Evolutionary conservation across 139 green algal species (phyloP).

Genomic region (Micromonas commoda): DNA sequence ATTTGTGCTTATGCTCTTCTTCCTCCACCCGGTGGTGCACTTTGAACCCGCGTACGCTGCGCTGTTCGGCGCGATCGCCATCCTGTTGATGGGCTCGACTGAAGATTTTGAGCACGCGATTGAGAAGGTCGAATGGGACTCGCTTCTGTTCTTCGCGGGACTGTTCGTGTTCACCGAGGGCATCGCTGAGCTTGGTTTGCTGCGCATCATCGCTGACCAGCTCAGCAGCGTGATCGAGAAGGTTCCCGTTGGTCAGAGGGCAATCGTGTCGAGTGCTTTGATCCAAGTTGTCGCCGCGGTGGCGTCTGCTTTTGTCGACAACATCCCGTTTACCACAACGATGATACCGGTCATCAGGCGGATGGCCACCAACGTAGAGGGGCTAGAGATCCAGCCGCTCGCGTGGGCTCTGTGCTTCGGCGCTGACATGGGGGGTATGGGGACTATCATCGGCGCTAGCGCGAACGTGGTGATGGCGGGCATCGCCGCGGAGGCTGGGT

Average conservation of each 20-base stretch:
- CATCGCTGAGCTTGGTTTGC: conserved; percentile 34
- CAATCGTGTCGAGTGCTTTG: conserved; percentile 38
- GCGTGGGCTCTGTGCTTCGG: conserved; percentile 33
- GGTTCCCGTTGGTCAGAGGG: conserved; percentile 25
- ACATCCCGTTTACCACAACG: conserved; percentile 48
- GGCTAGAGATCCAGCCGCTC: conserved; percentile 24
- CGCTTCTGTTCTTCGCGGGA: conserved; percentile 49
- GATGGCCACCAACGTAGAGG: conserved; percentile 28
- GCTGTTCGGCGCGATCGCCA: conserved; percentile 44
- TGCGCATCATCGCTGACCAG: conserved; percentile 23
- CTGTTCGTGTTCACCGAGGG: conserved; percentile 47
- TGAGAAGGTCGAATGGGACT: conserved; percentile 49
- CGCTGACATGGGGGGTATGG: conserved; percentile 27
- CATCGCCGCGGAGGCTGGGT: conserved; percentile 23
- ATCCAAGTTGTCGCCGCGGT: conserved; percentile 37
- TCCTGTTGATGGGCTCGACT: conserved; percentile 27
- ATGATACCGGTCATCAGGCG: conserved; percentile 50
- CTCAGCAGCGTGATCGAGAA: conserved; percentile 32
- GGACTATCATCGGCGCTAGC: conserved; percentile 32
- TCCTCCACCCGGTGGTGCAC: conserved; percentile 53
- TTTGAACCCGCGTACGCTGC: conserved; percentile 49
- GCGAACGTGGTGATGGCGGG: conserved; percentile 37
- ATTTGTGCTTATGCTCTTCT: conserved; percentile 48
- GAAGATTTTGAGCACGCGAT: conserved; percentile 34
- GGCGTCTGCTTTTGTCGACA: conserved; percentile 41